phyloP scores from a whole-genome alignment of 768 basidiomycete genomes.

The Nidularia sp. region DNA sequence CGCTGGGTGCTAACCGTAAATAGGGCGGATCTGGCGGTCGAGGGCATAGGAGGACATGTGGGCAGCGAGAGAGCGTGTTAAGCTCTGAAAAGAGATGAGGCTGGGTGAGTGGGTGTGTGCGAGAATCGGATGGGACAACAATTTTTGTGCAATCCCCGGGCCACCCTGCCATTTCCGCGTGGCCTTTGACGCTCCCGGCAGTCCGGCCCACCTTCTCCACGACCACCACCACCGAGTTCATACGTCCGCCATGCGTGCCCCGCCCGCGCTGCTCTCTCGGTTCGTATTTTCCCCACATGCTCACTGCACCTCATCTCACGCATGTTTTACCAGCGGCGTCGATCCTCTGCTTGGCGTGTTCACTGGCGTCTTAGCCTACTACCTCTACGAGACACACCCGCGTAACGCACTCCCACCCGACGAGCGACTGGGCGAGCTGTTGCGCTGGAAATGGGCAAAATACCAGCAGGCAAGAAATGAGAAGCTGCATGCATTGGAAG shows the following conservation, averaged over 20 bases:
- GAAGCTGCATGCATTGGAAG: slow-evolving; percentile 46
- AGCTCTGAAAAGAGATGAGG: neutral
- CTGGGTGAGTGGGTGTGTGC: neutral
- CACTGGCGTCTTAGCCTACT: slow-evolving; percentile 75
- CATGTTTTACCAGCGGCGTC: slow-evolving; percentile 38
- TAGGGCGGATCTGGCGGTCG: slow-evolving; percentile 81
- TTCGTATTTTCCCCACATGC: slow-evolving; percentile 14
- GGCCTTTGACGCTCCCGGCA: no score
- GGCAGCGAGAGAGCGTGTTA: neutral
- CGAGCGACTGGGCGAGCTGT: slow-evolving; percentile 48
- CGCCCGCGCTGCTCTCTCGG: slow-evolving; percentile 53
- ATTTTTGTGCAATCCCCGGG: no score
- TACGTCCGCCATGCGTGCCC: neutral
- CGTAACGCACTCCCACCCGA: slow-evolving; percentile 59
- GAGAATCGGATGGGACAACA: neutral
- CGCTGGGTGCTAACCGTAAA: slow-evolving; percentile 59
- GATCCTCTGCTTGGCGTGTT: slow-evolving; percentile 76
- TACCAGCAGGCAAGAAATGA: slow-evolving; percentile 25
- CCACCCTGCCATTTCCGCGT: no score
- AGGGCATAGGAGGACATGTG: slow-evolving; percentile 50
- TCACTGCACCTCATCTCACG: slow-evolving; percentile 4
- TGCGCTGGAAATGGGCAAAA: slow-evolving; percentile 66
- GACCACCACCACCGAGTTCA: slow-evolving; percentile 20
- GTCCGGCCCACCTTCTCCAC: neutral
- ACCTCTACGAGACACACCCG: slow-evolving; percentile 78